These are phyloP conservation scores for Citrus reticulata DNA, from an alignment of 345 rosid genomes.

Conservation along the genomic window DNA sequence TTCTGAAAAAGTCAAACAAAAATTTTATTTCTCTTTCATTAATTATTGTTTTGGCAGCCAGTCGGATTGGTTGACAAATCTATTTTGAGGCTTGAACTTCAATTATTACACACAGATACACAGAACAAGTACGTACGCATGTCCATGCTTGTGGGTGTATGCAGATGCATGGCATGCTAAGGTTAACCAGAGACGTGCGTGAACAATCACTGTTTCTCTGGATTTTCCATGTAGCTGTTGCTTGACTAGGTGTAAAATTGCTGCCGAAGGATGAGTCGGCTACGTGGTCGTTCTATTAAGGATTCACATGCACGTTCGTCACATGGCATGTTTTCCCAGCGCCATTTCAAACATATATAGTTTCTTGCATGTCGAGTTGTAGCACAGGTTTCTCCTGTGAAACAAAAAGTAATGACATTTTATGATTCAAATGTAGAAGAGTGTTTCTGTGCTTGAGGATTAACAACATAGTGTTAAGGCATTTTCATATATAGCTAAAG, in stretches of 20 bases:
- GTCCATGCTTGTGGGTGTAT: background rate
- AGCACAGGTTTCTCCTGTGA: background rate
- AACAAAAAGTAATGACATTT: background rate
- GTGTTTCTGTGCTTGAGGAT: background rate
- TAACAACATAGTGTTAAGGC: background rate
- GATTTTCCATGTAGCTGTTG: background rate
- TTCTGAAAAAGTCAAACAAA: background rate
- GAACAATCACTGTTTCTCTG: background rate
- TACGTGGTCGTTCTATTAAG: constrained; percentile 77
- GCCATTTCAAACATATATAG: background rate
- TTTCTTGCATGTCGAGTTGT: background rate
- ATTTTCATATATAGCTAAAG: background rate
- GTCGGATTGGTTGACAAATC: background rate
- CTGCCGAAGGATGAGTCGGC: constrained; percentile 94
- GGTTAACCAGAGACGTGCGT: background rate
- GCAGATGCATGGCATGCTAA: background rate
- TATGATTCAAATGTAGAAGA: background rate
- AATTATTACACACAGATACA: background rate
- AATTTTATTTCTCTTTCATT: background rate
- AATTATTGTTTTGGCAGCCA: background rate
- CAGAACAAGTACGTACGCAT: background rate
- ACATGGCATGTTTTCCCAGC: constrained; percentile 31
- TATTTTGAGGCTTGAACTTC: background rate
- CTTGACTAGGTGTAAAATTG: constrained; percentile 63
- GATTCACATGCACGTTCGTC: constrained; percentile 54